Evolutionary conservation across 768 basidiomycete species (phyloP), one percentile per base, ranked within the genome.

Genomic region (Kwoniella sp.): DNA sequence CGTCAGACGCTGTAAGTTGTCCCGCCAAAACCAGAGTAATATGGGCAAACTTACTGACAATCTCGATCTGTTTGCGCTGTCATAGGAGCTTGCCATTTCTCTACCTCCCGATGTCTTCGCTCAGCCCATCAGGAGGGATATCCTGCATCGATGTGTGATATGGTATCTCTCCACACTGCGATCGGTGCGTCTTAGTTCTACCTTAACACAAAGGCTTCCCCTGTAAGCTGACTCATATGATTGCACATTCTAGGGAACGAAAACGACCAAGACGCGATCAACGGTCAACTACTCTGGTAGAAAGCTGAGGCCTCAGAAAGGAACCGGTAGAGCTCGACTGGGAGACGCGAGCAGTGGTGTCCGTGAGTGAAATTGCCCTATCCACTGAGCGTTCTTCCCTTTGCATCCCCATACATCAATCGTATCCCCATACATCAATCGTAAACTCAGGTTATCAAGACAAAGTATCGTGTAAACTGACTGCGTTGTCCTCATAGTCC

Each of bases 301-400:
- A 73, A 99, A 99, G 83, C 86, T 98, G 63, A 87, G 89, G 41
- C 88, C 85, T 5, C 96, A 99, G 80, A 99, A 99, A 81, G 95
- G 95, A 9, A 86, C 87, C 17, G 95, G 96, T 65, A 84, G 82
- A 70, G 96, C 96, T 11, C 91, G 96, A 77, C 83, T 96, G 11
- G 95, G 94, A 53, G 92, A 93, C 72, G 87, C 84, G 1, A 90
- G 92, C 11, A 74, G 70, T 58, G 76, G 76, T 61, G 76, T 70
- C 47, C 74, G 81, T 82, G 57, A 66, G 81, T 80, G 3, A 13
- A n/a, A 37, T 50, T n/a, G 17, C 47, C 20, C 38, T 41, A 41
- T 41, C 20, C 38, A 41, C 9, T 9, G 38, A 41, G 38, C 9
- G 38, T n/a, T 45, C 38, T 45, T 45, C n/a, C 38, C 9, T 45